These are phyloP conservation scores for Fusarium clavum DNA, from an alignment of 2,329 filamentous ascomycete genomes.

Conservation along the genomic window DNA sequence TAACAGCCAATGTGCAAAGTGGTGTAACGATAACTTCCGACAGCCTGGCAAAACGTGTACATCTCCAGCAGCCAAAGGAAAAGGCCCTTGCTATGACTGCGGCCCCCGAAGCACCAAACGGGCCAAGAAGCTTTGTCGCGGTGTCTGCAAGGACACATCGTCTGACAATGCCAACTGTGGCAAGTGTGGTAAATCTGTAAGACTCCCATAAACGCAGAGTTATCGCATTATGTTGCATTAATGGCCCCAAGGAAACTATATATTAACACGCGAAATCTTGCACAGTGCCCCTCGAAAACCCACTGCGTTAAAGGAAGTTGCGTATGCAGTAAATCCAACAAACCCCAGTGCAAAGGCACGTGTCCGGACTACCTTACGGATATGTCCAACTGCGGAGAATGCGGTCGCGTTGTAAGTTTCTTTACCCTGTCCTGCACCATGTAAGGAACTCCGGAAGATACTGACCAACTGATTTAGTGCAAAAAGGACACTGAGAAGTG, in stretches of 20 bases:
- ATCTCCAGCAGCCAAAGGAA: not conserved
- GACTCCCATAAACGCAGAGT: too few species aligned
- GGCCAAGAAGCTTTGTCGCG: not conserved
- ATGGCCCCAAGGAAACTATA: too few species aligned
- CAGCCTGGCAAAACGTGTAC: not conserved
- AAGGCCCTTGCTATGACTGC: not conserved
- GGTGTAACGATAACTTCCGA: not conserved
- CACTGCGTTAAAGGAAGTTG: not conserved
- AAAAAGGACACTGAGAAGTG: not conserved
- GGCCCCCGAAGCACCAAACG: not conserved
- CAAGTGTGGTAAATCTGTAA: not conserved
- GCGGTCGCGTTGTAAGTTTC: not conserved
- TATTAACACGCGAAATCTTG: not conserved
- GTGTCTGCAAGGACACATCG: not conserved
- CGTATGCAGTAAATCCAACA: too few species aligned
- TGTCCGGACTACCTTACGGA: too few species aligned
- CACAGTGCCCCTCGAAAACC: not conserved
- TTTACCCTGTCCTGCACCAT: too few species aligned
- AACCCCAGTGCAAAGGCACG: too few species aligned
- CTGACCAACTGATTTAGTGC: not conserved
- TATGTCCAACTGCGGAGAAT: not conserved
- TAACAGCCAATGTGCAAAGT: not conserved
- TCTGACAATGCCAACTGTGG: not conserved
- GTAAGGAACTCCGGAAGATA: rapidly evolving
- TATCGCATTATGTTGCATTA: too few species aligned